phyloP scores from a whole-genome alignment of 2,329 filamentous ascomycete species.

The Drechslerella coelobrocha region DNA sequence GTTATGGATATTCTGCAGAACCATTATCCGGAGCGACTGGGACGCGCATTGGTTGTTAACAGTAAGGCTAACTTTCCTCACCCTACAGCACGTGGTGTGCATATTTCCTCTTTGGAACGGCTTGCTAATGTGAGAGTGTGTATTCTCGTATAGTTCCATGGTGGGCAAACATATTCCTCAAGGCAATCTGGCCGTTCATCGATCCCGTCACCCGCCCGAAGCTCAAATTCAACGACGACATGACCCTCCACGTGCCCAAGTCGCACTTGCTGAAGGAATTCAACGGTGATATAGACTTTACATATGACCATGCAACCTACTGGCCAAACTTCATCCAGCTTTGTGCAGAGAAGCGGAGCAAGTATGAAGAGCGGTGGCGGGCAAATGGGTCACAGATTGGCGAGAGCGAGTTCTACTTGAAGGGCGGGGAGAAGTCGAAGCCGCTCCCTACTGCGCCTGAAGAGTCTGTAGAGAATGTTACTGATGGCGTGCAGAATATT shows the following conservation, averaged over 20 bases:
- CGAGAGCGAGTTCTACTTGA: slow-evolving; percentile 86
- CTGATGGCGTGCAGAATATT: slow-evolving; percentile 36
- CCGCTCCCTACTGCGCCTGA: slow-evolving; percentile 19
- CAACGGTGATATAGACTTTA: slow-evolving; percentile 82
- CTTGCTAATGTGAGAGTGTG: slow-evolving; percentile 14
- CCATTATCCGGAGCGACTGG: slow-evolving; percentile 92
- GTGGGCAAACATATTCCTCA: slow-evolving; percentile 89
- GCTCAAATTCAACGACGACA: slow-evolving; percentile 96
- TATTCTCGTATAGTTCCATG: slow-evolving; percentile 79
- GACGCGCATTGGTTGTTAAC: slow-evolving; percentile 86
- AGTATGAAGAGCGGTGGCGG: slow-evolving; percentile 74
- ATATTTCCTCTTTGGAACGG: neutral
- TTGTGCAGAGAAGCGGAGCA: slow-evolving; percentile 70
- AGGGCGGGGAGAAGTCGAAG: slow-evolving; percentile 66
- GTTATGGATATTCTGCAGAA: slow-evolving; percentile 91
- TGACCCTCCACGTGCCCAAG: slow-evolving; percentile 78
- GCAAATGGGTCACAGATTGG: slow-evolving; percentile 80
- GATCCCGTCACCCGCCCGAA: slow-evolving; percentile 92
- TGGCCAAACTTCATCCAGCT: slow-evolving; percentile 84
- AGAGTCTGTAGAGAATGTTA: slow-evolving; percentile 33
- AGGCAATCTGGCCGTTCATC: slow-evolving; percentile 93
- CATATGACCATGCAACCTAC: slow-evolving; percentile 86
- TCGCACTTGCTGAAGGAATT: slow-evolving; percentile 82
- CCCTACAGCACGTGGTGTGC: neutral
- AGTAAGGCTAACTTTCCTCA: slow-evolving; percentile 62